A percentile compares a stretch with the other conserved stretches of the same genome.
These are phyloP conservation scores for Physocladia obscura DNA, from an alignment of 192 early-diverging fungal species.

Conservation along the genomic window DNA sequence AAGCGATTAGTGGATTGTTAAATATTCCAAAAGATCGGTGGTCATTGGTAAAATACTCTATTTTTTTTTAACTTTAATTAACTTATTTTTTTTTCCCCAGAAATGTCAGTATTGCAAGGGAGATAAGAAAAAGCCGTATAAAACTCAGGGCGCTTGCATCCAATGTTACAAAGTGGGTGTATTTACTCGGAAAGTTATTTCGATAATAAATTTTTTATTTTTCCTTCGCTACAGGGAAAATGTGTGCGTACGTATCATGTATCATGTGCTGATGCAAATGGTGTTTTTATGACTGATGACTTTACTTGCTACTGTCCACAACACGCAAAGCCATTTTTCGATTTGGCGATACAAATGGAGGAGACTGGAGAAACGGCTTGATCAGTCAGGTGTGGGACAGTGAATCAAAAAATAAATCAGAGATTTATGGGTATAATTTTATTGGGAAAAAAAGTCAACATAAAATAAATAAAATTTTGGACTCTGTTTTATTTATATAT, in stretches of 20 bases:
- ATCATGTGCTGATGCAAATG: slow-evolving; percentile 39
- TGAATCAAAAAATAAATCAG: too few relatives aligned
- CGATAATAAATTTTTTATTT: background rate
- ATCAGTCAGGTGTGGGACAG: too few relatives aligned
- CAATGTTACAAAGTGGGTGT: slow-evolving; percentile 49
- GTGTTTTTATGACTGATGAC: slow-evolving; percentile 30
- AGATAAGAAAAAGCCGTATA: slow-evolving; percentile 9
- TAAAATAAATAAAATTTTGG: too few relatives aligned
- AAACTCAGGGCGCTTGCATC: slow-evolving; percentile 44
- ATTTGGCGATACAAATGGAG: background rate
- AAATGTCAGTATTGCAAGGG: slow-evolving; percentile 50
- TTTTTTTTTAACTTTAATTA: background rate
- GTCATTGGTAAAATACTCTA: slow-evolving; percentile 32
- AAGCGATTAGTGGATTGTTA: slow-evolving; percentile 39
- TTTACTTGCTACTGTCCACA: slow-evolving; percentile 30
- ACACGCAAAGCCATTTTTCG: slow-evolving; percentile 24
- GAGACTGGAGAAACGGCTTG: too few relatives aligned
- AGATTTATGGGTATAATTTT: too few relatives aligned
- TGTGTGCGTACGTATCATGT: slow-evolving; percentile 54
- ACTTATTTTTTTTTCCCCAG: slow-evolving; percentile 14
- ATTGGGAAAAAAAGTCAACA: too few relatives aligned
- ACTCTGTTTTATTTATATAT: too few relatives aligned
- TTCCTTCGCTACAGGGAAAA: slow-evolving; percentile 32
- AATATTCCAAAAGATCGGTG: slow-evolving; percentile 48
- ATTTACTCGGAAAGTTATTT: too few relatives aligned